Percentiles rank a stretch among this genome's conserved stretches.
phyloP scores from a whole-genome alignment of 441 rosid species.

The Bruguiera hainesii region DNA sequence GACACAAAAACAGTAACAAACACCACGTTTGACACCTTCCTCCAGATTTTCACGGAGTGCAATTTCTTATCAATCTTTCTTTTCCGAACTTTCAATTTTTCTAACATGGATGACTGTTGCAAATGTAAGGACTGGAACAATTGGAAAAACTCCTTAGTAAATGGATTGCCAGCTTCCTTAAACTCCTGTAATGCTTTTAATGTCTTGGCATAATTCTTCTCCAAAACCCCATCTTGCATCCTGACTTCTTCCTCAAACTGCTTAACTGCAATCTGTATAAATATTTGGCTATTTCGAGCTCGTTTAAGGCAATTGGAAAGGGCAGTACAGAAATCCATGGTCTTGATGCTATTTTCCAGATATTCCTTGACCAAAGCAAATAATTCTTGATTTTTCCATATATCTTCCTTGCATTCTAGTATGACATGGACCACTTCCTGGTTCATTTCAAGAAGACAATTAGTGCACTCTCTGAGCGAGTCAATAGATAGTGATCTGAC shows the following conservation, averaged over 20 bases:
- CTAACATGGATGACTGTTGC: constrained; percentile 58
- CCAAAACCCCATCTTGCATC: constrained; percentile 28
- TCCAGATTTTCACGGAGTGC: constrained; percentile 53
- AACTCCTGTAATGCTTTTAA: constrained; percentile 66
- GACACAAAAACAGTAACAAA: constrained; percentile 72
- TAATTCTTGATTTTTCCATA: constrained; percentile 66
- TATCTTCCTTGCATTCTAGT: constrained; percentile 69
- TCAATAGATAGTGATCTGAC: constrained; percentile 75
- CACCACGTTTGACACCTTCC: constrained; percentile 65
- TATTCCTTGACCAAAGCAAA: constrained; percentile 75
- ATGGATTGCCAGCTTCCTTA: constrained; percentile 78
- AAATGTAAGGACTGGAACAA: constrained; percentile 57
- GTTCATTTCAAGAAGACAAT: constrained; percentile 67
- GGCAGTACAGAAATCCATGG: constrained; percentile 69
- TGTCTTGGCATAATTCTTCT: constrained; percentile 44
- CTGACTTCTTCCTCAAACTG: constrained; percentile 58
- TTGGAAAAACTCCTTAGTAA: constrained; percentile 56
- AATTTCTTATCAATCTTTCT: constrained; percentile 76
- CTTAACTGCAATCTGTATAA: constrained; percentile 60
- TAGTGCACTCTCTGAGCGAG: constrained; percentile 68
- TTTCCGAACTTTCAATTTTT: constrained; percentile 53
- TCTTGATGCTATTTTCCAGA: constrained; percentile 64
- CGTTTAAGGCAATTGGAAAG: constrained; percentile 61
- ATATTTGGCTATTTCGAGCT: constrained; percentile 70
- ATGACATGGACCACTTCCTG: constrained; percentile 82